Percentiles rank a stretch among this genome's conserved stretches.
phyloP scores from a whole-genome alignment of 495 filamentous ascomycete genomes.

The Penicillium bovifimosum region DNA sequence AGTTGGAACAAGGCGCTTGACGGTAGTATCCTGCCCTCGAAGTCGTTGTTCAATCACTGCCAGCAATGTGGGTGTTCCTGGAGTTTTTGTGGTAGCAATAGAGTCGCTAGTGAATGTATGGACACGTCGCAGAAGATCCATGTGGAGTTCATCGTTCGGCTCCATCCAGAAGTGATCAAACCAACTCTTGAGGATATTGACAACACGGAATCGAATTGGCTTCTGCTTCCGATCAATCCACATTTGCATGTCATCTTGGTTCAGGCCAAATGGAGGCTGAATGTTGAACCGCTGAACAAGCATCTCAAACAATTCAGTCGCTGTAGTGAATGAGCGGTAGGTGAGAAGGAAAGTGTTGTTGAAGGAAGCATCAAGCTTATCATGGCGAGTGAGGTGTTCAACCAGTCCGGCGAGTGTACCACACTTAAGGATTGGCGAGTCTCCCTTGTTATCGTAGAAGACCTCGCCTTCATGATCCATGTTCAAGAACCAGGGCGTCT shows the following conservation, averaged over 20 bases:
- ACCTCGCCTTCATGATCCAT: conserved; percentile 90
- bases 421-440: conserved; percentile 70
- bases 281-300: conserved; percentile 85
- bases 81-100: conserved; percentile 86
- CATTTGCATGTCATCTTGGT: conserved; percentile 66
- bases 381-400: conserved; percentile 93
- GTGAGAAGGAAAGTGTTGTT: conserved; percentile 98
- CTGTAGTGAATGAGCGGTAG: conserved; percentile 90
- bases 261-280: conserved; percentile 84
- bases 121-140: conserved; percentile 78
- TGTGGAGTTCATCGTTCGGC: conserved; percentile 72
- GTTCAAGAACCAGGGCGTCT: conserved; percentile 74
- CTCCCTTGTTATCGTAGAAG: conserved; percentile 74
- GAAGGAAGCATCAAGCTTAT: conserved; percentile 90
- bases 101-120: conserved; percentile 87
- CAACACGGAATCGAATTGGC: conserved; percentile 87
- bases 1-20: conserved; percentile 80
- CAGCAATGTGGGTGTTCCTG: conserved; percentile 74
- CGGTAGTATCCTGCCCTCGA: conserved; percentile 78
- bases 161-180: conserved; percentile 99
- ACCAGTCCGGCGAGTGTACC: conserved; percentile 85
- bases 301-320: conserved; percentile 85
- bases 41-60: conserved; percentile 80
- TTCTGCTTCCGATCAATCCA: conserved; percentile 96
- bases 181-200: conserved; percentile 97